These are phyloP conservation scores for Senna tora DNA, from an alignment of 306 rosid species.

Conservation along the genomic window DNA sequence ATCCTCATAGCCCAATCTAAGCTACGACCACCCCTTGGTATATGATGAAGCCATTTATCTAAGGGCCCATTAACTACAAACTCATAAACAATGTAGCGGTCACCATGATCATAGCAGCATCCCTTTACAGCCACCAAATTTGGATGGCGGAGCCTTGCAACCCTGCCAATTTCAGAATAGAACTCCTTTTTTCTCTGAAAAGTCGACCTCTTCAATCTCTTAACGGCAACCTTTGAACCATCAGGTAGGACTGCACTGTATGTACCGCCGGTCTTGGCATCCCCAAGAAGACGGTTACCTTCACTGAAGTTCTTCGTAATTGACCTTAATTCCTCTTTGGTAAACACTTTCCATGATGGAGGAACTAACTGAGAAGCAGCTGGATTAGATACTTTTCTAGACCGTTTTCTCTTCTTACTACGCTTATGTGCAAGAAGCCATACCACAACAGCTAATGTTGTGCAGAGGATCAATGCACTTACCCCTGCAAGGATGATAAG, in stretches of 20 bases:
- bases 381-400: slow-evolving; percentile 74
- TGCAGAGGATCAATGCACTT: slow-evolving; percentile 88
- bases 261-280: slow-evolving; percentile 93
- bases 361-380: slow-evolving; percentile 68
- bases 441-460: slow-evolving; percentile 77
- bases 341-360: slow-evolving; percentile 89
- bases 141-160: slow-evolving; percentile 92
- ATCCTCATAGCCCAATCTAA: slow-evolving; percentile 96
- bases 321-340: slow-evolving; percentile 89
- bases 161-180: slow-evolving; percentile 88
- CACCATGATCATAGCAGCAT: slow-evolving; percentile 97
- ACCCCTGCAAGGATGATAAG: slow-evolving; percentile 84
- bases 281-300: slow-evolving; percentile 93
- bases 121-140: slow-evolving; percentile 95
- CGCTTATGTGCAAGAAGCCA: slow-evolving; percentile 91
- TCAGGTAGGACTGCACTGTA: slow-evolving; percentile 86
- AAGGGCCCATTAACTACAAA: slow-evolving; percentile 91
- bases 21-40: slow-evolving; percentile 95
- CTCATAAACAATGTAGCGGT: slow-evolving; percentile 93
- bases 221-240: slow-evolving; percentile 91
- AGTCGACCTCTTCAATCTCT: slow-evolving; percentile 87
- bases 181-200: slow-evolving; percentile 96
- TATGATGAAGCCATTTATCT: slow-evolving; percentile 95
- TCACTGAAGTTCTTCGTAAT: slow-evolving; percentile 96
- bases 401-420: slow-evolving; percentile 85